phyloP scores from a whole-genome alignment of 2,329 filamentous ascomycete genomes.

The Ophiostoma ips region DNA sequence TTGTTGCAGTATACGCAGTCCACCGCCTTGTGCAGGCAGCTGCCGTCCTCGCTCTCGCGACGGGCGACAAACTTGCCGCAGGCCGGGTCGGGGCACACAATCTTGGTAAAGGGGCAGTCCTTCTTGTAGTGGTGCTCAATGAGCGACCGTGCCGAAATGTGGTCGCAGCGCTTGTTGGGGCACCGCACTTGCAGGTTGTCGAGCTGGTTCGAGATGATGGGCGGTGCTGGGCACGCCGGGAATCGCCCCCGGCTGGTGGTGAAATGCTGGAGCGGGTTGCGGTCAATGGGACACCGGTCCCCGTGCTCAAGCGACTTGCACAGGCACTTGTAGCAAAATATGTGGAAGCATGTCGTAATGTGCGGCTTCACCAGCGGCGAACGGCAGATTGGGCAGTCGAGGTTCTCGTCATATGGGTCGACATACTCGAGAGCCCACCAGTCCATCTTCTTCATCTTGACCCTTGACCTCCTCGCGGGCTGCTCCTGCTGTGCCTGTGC shows the following conservation, averaged over 20 bases:
- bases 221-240: constrained; percentile 20
- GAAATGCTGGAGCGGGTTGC: constrained; percentile 27
- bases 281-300: constrained; percentile 43
- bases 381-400: constrained; percentile 35
- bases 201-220: constrained; percentile 44
- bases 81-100: constrained; percentile 38
- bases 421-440: constrained; percentile 22
- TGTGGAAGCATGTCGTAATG: constrained; percentile 49
- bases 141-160: constrained; percentile 36
- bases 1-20: constrained; percentile 41
- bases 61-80: constrained; percentile 39
- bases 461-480: neutral
- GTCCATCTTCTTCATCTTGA: constrained; percentile 16
- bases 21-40: constrained; percentile 40
- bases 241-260: constrained; percentile 14
- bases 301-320: constrained; percentile 28
- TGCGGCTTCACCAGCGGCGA: constrained; percentile 46
- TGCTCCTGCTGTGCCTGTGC: neutral
- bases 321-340: constrained; percentile 48
- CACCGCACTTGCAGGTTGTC: constrained; percentile 46
- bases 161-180: constrained; percentile 41
- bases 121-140: constrained; percentile 41
- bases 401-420: constrained; percentile 21
- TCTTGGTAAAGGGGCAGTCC: constrained; percentile 41
- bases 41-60: constrained; percentile 26